phyloP scores from a whole-genome alignment of 2,329 filamentous ascomycete species.

The Hypoxylon sp. region DNA sequence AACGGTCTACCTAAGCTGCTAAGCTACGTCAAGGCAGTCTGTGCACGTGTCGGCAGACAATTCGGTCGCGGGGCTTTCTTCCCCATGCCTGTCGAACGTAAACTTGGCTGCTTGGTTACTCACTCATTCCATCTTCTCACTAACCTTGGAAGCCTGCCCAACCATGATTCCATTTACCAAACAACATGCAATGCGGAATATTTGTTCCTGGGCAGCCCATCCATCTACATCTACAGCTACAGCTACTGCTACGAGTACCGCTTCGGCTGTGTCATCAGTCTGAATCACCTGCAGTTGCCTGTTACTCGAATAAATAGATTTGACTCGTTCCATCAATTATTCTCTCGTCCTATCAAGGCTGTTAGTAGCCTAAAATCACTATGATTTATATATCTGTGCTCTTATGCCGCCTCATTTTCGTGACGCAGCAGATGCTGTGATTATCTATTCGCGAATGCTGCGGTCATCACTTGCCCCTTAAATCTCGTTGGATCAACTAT shows the following conservation, averaged over 20 bases:
- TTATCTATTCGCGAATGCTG: slow-evolving; percentile 41
- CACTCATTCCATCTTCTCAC: slow-evolving; percentile 21
- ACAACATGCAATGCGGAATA: slow-evolving; percentile 33
- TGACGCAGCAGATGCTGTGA: slow-evolving; percentile 46
- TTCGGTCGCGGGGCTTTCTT: slow-evolving; percentile 37
- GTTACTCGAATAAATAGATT: slow-evolving; percentile 28
- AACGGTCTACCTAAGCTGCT: too few species aligned
- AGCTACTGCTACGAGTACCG: slow-evolving; percentile 9
- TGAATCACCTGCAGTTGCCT: slow-evolving; percentile 23
- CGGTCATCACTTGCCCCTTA: slow-evolving; percentile 41
- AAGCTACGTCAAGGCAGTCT: slow-evolving; percentile 30
- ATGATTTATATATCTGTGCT: slow-evolving; percentile 31
- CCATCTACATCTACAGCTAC: slow-evolving; percentile 12
- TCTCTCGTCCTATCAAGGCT: slow-evolving; percentile 21
- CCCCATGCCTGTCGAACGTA: slow-evolving; percentile 11
- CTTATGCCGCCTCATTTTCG: slow-evolving; percentile 46
- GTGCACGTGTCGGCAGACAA: slow-evolving; percentile 41
- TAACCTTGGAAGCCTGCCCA: slow-evolving; percentile 32
- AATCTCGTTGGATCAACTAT: slow-evolving; percentile 27
- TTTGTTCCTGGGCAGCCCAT: slow-evolving; percentile 28
- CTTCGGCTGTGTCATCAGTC: slow-evolving; percentile 23
- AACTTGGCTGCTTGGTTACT: slow-evolving; percentile 11
- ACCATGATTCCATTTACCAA: slow-evolving; percentile 1
- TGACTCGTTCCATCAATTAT: slow-evolving; percentile 18
- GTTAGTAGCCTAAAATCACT: slow-evolving; percentile 12